Evolutionary conservation across 2,329 filamentous ascomycete species (phyloP).

Genomic region (Mycosphaerella arachidis): DNA sequence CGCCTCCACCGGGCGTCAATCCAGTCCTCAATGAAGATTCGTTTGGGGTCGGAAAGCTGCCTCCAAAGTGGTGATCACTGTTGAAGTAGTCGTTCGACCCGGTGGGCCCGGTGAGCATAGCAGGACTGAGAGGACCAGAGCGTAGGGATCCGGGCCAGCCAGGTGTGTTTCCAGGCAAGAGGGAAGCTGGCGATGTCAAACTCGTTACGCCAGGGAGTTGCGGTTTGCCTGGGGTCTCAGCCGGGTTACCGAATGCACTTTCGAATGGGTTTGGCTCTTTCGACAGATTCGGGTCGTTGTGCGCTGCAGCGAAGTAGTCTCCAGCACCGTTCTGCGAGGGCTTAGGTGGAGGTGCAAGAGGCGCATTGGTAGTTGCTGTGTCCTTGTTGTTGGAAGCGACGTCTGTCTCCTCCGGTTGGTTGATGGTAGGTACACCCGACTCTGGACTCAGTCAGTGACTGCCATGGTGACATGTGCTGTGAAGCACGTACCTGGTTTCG

Average conservation of each 20-base stretch:
- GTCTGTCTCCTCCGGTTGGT: constrained; percentile 31
- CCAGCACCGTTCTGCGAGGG: constrained; percentile 42
- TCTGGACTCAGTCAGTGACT: constrained; percentile 7
- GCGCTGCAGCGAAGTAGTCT: constrained; percentile 49
- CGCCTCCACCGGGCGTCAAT: constrained; percentile 87
- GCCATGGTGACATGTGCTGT: constrained; percentile 2
- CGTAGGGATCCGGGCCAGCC: constrained; percentile 85
- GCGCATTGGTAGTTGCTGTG: constrained; percentile 40
- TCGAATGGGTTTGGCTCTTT: constrained; percentile 96
- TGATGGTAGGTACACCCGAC: constrained; percentile 31
- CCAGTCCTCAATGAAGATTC: constrained; percentile 90
- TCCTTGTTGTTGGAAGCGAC: constrained; percentile 20
- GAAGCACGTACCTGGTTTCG: constrained; percentile 19
- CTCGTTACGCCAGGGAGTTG: constrained; percentile 86
- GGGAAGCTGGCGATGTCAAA: constrained; percentile 82
- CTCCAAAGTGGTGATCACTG: constrained; percentile 67
- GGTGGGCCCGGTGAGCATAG: constrained; percentile 84
- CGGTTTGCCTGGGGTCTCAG: constrained; percentile 74
- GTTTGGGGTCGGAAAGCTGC: constrained; percentile 90
- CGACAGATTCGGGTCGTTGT: constrained; percentile 50
- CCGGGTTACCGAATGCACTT: constrained; percentile 73
- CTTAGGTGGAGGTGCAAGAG: constrained; percentile 51
- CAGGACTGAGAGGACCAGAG: constrained; percentile 89
- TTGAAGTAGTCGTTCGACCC: constrained; percentile 73
- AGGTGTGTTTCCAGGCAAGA: constrained; percentile 68